phyloP scores from a whole-genome alignment of 1,284 basidiomycete species.

The Naganishia liquefaciens region DNA sequence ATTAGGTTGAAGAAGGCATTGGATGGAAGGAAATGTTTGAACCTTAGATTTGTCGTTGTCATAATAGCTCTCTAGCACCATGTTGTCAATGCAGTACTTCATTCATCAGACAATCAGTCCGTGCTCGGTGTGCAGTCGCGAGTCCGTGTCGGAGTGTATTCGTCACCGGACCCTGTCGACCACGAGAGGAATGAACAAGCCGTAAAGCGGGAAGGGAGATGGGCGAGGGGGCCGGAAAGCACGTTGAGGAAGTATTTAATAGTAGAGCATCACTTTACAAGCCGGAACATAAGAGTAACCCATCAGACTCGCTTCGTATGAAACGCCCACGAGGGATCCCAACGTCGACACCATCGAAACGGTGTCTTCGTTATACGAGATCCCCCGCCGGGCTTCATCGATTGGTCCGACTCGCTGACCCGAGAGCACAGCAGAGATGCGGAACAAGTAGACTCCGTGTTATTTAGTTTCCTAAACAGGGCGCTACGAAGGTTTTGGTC shows the following conservation, averaged over 20 bases:
- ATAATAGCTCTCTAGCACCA: slow-evolving; percentile 6
- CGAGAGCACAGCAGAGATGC: slow-evolving; percentile 2
- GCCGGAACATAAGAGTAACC: slow-evolving; percentile 14
- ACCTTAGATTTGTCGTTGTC: slow-evolving; percentile 19
- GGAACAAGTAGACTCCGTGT: slow-evolving; percentile 30
- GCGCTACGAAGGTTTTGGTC: slow-evolving; percentile 36
- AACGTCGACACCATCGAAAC: slow-evolving; percentile 28
- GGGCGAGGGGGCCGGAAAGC: too few relatives aligned
- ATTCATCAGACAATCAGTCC: not conserved
- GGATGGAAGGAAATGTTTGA: not conserved
- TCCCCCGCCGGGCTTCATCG: slow-evolving; percentile 32
- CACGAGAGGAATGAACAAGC: too few relatives aligned
- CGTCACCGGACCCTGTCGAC: too few relatives aligned
- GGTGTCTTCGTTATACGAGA: slow-evolving; percentile 23
- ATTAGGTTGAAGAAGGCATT: not conserved
- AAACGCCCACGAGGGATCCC: slow-evolving; percentile 31
- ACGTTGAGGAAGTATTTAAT: too few relatives aligned
- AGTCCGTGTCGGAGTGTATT: too few relatives aligned
- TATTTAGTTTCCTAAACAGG: slow-evolving; percentile 31
- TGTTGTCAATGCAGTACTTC: not conserved
- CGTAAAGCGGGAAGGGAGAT: too few relatives aligned
- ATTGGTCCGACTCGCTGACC: slow-evolving; percentile 15
- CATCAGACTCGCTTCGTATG: slow-evolving; percentile 34
- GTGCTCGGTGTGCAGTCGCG: not conserved
- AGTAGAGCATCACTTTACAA: too few relatives aligned